A percentile compares a stretch with the other conserved stretches of the same genome.
Conservation (phyloP, 805 yeast species). For the Ogataea dorogensis region DNA sequence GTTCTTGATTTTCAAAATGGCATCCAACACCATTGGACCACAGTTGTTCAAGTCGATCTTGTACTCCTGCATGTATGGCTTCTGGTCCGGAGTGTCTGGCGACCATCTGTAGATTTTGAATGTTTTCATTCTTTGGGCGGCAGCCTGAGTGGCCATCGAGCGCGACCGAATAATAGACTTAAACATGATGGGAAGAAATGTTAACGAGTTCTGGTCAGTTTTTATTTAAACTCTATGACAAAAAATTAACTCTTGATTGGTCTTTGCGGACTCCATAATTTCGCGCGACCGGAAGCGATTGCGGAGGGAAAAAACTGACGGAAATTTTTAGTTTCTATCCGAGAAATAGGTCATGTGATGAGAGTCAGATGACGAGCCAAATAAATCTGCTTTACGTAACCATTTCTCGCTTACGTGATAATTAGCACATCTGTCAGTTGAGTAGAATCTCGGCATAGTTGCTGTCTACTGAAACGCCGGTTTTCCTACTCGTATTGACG, state of each 20-base stretch:
- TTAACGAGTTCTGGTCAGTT: constrained; percentile 1
- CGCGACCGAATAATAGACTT: constrained; percentile 20
- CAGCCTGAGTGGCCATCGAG: constrained; percentile 53
- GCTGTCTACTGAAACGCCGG: no score
- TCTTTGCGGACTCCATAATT: constrained; percentile 8
- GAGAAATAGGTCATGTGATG: not conserved
- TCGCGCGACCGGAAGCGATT: constrained; percentile 16
- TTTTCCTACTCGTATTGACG: no score
- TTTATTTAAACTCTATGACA: constrained; percentile 9
- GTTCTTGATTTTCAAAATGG: constrained; percentile 88
- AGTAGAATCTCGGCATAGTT: no score
- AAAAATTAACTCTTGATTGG: constrained; percentile 10
- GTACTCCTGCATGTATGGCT: constrained; percentile 83
- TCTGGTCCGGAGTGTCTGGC: constrained; percentile 91
- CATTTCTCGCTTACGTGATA: no score
- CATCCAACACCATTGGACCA: constrained; percentile 98
- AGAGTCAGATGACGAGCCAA: no score
- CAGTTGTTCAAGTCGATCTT: constrained; percentile 83
- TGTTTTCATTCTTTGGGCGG: constrained; percentile 63
- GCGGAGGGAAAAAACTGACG: constrained; percentile 11
- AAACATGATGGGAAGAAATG: constrained; percentile 5
- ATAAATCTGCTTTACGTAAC: no score
- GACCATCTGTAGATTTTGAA: constrained; percentile 97
- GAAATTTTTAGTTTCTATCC: constrained; percentile 7
- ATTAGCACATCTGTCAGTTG: no score